phyloP scores from a whole-genome alignment of 179 eudicot genomes.

The Spinacia oleracea region DNA sequence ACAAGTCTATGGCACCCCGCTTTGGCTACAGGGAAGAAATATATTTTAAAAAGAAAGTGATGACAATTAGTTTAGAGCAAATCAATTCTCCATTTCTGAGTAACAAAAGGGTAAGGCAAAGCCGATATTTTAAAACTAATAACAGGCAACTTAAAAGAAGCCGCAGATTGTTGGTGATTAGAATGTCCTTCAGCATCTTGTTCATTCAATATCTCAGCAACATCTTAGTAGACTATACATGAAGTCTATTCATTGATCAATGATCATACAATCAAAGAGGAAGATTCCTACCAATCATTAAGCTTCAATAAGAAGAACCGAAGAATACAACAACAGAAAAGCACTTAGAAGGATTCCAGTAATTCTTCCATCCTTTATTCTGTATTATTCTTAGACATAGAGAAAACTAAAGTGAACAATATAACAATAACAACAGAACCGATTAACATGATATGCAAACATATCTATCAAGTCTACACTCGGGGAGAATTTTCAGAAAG shows the following conservation, averaged over 20 bases:
- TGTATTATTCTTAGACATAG: neutral
- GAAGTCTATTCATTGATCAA: neutral
- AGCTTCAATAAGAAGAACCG: neutral
- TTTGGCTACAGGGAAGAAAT: conserved; percentile 18
- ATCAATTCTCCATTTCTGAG: neutral
- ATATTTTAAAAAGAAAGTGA: too few species aligned
- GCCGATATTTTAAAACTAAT: neutral
- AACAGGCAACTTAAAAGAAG: neutral
- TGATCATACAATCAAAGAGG: neutral
- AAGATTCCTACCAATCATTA: neutral
- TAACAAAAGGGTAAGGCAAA: neutral
- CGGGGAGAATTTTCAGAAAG: too few species aligned
- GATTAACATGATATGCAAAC: neutral
- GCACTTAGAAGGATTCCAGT: neutral
- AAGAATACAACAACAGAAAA: neutral
- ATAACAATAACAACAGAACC: neutral
- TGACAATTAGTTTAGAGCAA: neutral
- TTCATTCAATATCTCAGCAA: neutral
- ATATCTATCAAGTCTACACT: too few species aligned
- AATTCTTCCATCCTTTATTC: too few species aligned
- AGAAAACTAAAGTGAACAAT: neutral
- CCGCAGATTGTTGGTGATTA: neutral
- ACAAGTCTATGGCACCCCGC: conserved; percentile 42
- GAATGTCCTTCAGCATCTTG: neutral
- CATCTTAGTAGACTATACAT: neutral